A percentile compares a stretch with the other conserved stretches of the same genome.
These are phyloP conservation scores for Pseudotulostoma volvatum DNA, from an alignment of 495 filamentous ascomycete species.

Conservation along the genomic window DNA sequence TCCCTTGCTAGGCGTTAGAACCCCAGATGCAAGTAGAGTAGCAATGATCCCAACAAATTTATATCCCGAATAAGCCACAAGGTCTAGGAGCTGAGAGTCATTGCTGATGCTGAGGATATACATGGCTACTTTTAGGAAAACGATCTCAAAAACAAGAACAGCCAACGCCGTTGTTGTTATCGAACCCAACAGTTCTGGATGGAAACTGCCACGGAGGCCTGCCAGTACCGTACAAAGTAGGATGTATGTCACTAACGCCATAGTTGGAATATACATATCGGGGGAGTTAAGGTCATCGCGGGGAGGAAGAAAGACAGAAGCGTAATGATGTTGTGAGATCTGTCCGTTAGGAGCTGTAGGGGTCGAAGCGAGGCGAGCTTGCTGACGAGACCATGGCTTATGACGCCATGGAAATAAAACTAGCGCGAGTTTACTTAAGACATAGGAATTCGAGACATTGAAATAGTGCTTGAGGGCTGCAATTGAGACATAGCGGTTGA, in stretches of 20 bases:
- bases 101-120: conserved; percentile 89
- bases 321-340: conserved; percentile 37
- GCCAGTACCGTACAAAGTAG: conserved; percentile 79
- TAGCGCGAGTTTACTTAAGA: conserved; percentile 66
- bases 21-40: conserved; percentile 61
- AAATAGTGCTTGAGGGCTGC: conserved; percentile 93
- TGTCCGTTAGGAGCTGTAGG: conserved; percentile 47
- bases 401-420: conserved; percentile 97
- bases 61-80: conserved; percentile 93
- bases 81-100: conserved; percentile 69
- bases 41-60: conserved; percentile 96
- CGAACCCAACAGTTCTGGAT: conserved; percentile 79
- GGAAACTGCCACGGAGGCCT: conserved; percentile 81
- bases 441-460: conserved; percentile 86
- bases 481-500: conserved; percentile 86
- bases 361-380: conserved; percentile 33
- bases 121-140: conserved; percentile 76
- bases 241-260: conserved; percentile 90
- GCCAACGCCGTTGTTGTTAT: conserved; percentile 71
- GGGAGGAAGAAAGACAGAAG: conserved; percentile 83
- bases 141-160: conserved; percentile 71
- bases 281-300: conserved; percentile 93
- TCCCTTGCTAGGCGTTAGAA: conserved; percentile 57
- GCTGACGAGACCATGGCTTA: conserved; percentile 81
- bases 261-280: conserved; percentile 92